Conservation (phyloP, 257 asterid genomes). For the Petrea volubilis region DNA sequence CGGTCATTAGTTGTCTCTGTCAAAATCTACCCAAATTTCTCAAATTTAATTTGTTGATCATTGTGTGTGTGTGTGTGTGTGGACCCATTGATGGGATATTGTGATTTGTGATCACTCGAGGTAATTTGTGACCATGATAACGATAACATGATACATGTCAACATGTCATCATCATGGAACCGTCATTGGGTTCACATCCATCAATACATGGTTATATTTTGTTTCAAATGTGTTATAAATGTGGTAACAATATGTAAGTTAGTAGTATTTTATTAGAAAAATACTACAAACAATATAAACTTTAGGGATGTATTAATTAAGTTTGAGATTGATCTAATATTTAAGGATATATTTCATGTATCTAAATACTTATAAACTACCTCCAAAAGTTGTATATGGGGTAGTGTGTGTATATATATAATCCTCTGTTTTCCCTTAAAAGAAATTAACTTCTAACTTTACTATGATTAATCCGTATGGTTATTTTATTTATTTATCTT, state of each 20-base stretch:
- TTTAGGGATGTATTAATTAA: too few species aligned
- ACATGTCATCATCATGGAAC: slow-evolving; percentile 11
- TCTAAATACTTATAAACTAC: too few species aligned
- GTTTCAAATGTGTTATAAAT: background rate
- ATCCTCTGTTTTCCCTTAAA: too few species aligned
- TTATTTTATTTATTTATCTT: too few species aligned
- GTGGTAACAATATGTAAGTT: background rate
- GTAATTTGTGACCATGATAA: slow-evolving; percentile 11
- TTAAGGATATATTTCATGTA: too few species aligned
- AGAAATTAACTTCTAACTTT: too few species aligned
- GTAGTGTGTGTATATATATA: too few species aligned
- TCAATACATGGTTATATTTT: background rate
- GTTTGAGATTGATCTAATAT: too few species aligned
- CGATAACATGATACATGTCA: background rate
- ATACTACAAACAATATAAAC: too few species aligned
- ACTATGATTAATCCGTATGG: too few species aligned
- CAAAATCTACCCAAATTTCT: slow-evolving; percentile 4
- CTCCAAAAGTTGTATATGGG: too few species aligned
- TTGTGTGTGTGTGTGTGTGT: slow-evolving; percentile 8
- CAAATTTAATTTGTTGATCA: background rate
- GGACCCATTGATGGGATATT: slow-evolving; percentile 15
- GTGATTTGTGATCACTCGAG: slow-evolving; percentile 13
- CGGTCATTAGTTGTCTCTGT: slow-evolving; percentile 20
- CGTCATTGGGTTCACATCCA: slow-evolving; percentile 22
- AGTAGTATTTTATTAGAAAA: background rate